Percentiles rank a stretch among this genome's conserved stretches.
phyloP scores from a whole-genome alignment of 768 basidiomycete species.

The Lentinula sp. region DNA sequence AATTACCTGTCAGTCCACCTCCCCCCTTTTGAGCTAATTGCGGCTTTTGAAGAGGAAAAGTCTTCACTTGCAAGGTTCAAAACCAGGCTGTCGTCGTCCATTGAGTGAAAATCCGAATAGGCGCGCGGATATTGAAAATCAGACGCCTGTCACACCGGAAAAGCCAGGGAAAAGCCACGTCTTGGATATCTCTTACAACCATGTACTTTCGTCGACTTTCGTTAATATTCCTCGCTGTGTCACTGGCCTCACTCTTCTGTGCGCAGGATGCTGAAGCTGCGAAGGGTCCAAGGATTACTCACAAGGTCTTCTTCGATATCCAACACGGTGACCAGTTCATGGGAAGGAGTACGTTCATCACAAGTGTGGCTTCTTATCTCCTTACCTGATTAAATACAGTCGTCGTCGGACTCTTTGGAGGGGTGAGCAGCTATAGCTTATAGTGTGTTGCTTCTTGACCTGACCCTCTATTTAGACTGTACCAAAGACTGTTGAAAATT shows the following conservation, averaged over 20 bases:
- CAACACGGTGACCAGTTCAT: conserved; percentile 84
- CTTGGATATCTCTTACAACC: conserved; percentile 11
- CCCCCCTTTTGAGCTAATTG: conserved; percentile 45
- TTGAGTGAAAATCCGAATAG: neutral
- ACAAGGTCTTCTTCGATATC: conserved; percentile 94
- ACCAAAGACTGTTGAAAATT: conserved; percentile 96
- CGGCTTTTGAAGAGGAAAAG: conserved; percentile 19
- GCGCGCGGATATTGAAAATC: neutral
- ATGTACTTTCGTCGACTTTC: conserved; percentile 61
- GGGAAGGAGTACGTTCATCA: conserved; percentile 59
- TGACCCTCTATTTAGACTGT: conserved; percentile 56
- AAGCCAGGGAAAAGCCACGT: conserved; percentile 9
- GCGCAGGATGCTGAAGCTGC: conserved; percentile 70
- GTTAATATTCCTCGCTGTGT: conserved; percentile 54
- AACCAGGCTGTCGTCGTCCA: conserved; percentile 54
- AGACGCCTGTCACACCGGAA: neutral
- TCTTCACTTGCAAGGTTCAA: conserved; percentile 58
- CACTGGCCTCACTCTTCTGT: conserved; percentile 66
- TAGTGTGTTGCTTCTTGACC: neutral
- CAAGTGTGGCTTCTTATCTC: conserved; percentile 6
- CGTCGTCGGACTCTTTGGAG: conserved; percentile 85
- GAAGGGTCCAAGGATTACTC: conserved; percentile 85
- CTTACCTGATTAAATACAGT: conserved; percentile 34
- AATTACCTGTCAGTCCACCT: conserved; percentile 76
- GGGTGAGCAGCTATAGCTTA: conserved; percentile 39